phyloP scores from a whole-genome alignment of 2,329 filamentous ascomycete genomes.

The Pseudonectria buxi region DNA sequence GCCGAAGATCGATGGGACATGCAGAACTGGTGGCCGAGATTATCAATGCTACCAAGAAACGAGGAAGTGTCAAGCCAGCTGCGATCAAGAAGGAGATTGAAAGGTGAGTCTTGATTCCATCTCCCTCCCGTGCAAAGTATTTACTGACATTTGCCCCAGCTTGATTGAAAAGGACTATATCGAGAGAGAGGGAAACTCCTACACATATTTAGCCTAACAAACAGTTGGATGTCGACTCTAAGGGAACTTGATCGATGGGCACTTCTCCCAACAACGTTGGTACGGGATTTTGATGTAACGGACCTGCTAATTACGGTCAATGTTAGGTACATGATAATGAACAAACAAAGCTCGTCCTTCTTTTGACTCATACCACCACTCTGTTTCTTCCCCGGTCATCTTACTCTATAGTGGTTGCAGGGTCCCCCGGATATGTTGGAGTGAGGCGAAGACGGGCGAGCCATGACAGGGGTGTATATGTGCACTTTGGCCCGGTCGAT shows the following conservation, averaged over 20 bases:
- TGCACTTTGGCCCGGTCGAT: too few species aligned
- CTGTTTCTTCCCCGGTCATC: too few species aligned
- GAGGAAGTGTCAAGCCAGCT: slow-evolving; percentile 75
- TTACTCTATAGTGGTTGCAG: too few species aligned
- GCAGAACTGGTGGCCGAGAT: slow-evolving; percentile 85
- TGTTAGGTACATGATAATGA: too few species aligned
- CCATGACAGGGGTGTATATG: too few species aligned
- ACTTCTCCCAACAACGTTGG: too few species aligned
- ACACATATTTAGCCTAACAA: slow-evolving; percentile 61
- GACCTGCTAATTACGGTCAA: too few species aligned
- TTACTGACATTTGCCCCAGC: slow-evolving; percentile 35
- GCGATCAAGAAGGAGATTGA: slow-evolving; percentile 98
- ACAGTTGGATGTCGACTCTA: background rate
- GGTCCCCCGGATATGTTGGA: too few species aligned
- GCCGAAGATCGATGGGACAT: slow-evolving; percentile 78
- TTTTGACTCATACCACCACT: too few species aligned
- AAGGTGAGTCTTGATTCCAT: slow-evolving; percentile 51
- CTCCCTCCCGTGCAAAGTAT: background rate
- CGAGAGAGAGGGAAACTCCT: slow-evolving; percentile 66
- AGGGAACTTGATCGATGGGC: background rate
- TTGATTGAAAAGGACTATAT: slow-evolving; percentile 92
- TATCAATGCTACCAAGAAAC: slow-evolving; percentile 79
- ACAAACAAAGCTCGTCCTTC: too few species aligned
- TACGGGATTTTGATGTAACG: too few species aligned
- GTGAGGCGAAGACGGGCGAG: too few species aligned